These are phyloP conservation scores for Aureobasidium sp. DNA, from an alignment of 2,329 filamentous ascomycete genomes.

Conservation along the genomic window DNA sequence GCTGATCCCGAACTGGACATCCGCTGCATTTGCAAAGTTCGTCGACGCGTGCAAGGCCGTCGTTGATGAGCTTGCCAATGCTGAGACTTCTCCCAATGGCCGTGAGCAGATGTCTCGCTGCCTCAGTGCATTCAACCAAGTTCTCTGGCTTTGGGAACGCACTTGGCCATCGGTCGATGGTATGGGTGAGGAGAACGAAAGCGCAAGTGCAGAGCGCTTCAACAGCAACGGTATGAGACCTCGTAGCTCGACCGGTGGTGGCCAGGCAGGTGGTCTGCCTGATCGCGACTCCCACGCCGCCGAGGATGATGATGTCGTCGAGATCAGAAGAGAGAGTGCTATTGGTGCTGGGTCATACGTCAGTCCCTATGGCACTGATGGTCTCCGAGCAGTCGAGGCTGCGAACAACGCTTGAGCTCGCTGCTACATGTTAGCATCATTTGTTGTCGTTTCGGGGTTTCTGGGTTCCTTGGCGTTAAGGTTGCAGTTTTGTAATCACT, in stretches of 20 bases:
- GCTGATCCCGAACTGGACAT: slow-evolving; percentile 44
- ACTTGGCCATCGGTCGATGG: slow-evolving; percentile 43
- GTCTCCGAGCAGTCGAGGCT: slow-evolving; percentile 18
- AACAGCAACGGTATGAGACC: slow-evolving; percentile 9
- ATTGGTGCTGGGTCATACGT: slow-evolving; percentile 9
- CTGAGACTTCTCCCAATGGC: slow-evolving; percentile 37
- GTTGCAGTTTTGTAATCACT: background rate
- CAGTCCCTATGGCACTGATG: slow-evolving; percentile 18
- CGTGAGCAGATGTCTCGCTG: slow-evolving; percentile 39
- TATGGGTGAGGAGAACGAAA: slow-evolving; percentile 39
- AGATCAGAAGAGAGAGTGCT: slow-evolving; percentile 7
- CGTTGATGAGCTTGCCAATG: slow-evolving; percentile 42
- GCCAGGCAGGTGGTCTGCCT: background rate
- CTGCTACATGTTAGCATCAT: no score
- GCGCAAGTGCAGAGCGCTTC: slow-evolving; percentile 14
- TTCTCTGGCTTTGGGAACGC: slow-evolving; percentile 39
- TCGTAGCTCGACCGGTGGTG: background rate
- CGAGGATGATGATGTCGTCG: slow-evolving; percentile 10
- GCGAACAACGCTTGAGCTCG: slow-evolving; percentile 11
- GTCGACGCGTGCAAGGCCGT: slow-evolving; percentile 40
- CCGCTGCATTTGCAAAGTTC: slow-evolving; percentile 40
- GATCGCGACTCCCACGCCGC: background rate
- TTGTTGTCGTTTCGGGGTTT: background rate
- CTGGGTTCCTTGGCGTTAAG: background rate
- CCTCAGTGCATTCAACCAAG: slow-evolving; percentile 39